These are phyloP conservation scores for Aspergillaceae sp. DNA, from an alignment of 2,329 filamentous ascomycete species.

Conservation along the genomic window DNA sequence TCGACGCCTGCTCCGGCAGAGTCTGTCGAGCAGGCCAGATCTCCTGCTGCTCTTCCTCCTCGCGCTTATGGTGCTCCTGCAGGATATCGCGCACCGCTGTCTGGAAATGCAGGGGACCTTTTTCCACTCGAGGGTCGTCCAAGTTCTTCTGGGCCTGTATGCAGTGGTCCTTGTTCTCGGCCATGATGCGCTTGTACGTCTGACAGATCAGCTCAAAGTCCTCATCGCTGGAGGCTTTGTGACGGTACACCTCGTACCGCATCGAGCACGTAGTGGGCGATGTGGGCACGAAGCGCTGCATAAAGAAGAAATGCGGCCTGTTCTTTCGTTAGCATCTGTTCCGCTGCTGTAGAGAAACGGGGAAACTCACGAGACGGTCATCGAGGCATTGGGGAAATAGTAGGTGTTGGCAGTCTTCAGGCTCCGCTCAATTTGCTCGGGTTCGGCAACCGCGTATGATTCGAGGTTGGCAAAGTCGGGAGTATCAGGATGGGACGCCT, in stretches of 20 bases:
- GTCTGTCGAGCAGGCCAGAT: constrained; percentile 45
- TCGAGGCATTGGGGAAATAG: constrained; percentile 27
- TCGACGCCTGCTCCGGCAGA: constrained; percentile 18
- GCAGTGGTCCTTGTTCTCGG: constrained; percentile 57
- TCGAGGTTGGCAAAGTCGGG: constrained; percentile 44
- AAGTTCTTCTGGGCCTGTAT: constrained; percentile 51
- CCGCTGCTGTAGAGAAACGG: no score
- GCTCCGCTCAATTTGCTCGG: constrained; percentile 41
- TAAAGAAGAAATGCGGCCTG: constrained; percentile 52
- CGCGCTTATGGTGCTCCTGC: constrained; percentile 38
- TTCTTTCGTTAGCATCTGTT: not conserved
- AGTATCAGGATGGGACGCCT: constrained; percentile 14
- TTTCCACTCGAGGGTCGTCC: constrained; percentile 49
- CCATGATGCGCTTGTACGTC: constrained; percentile 56
- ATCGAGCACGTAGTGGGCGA: constrained; percentile 45
- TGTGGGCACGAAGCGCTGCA: constrained; percentile 53
- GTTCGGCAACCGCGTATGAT: constrained; percentile 43
- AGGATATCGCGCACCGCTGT: constrained; percentile 42
- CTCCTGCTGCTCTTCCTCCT: constrained; percentile 38
- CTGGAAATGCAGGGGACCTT: constrained; percentile 50
- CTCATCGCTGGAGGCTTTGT: constrained; percentile 50
- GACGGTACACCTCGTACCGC: constrained; percentile 56
- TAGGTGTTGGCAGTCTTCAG: constrained; percentile 31
- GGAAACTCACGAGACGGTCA: constrained; percentile 25
- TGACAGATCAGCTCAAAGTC: constrained; percentile 50